These are phyloP conservation scores for Saussurea involucrata DNA, from an alignment of 129 eudicot species.

Conservation along the genomic window DNA sequence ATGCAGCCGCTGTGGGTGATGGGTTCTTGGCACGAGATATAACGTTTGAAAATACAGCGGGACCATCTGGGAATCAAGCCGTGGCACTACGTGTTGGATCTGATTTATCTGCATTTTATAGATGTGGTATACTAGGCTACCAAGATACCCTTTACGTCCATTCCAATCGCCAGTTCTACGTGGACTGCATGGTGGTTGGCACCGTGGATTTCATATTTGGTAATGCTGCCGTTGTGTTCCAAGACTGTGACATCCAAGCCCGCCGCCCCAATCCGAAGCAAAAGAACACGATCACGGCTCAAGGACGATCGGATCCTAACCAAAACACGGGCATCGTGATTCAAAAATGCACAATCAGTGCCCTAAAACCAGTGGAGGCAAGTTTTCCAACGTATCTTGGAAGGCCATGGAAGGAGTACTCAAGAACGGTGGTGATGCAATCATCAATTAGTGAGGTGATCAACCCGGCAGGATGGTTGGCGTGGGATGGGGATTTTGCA, in stretches of 20 bases:
- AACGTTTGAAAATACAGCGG: constrained; percentile 52
- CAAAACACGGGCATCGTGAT: constrained; percentile 56
- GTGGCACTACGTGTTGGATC: constrained; percentile 67
- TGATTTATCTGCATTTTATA: constrained; percentile 47
- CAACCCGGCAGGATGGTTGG: constrained; percentile 51
- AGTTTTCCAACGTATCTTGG: constrained; percentile 42
- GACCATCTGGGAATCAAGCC: constrained; percentile 55
- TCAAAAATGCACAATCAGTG: constrained; percentile 40
- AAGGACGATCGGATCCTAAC: constrained; percentile 50
- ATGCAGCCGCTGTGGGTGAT: constrained; percentile 48
- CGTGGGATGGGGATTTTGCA: constrained; percentile 51
- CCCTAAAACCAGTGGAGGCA: constrained; percentile 34
- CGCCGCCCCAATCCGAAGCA: constrained; percentile 41
- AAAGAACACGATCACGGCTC: constrained; percentile 57
- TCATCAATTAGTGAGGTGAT: constrained; percentile 33
- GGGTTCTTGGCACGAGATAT: constrained; percentile 54
- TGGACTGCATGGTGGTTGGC: constrained; percentile 37
- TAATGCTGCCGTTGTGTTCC: constrained; percentile 56
- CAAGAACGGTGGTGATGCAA: constrained; percentile 57
- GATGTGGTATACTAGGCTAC: constrained; percentile 44
- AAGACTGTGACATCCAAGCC: constrained; percentile 35
- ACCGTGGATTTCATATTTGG: constrained; percentile 62
- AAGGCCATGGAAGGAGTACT: constrained; percentile 61
- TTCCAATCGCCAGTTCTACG: constrained; percentile 54
- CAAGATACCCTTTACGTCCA: constrained; percentile 72